phyloP scores from a whole-genome alignment of 495 filamentous ascomycete species.

The Paragyromitra xinjiangensis region DNA sequence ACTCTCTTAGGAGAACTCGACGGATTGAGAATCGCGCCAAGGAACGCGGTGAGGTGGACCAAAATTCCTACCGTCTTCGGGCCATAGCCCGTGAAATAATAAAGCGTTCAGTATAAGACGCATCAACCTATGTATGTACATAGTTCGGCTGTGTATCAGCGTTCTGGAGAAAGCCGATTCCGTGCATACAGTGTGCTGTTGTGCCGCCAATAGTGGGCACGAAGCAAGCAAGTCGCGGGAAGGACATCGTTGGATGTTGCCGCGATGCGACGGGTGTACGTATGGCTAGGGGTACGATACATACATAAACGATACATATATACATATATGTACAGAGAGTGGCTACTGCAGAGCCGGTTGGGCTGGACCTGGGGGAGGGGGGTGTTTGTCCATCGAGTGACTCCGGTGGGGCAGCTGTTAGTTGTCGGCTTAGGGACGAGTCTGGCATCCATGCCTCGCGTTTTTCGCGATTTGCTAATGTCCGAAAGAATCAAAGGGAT shows the following conservation, averaged over 20 bases:
- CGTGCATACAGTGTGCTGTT: conserved; percentile 44
- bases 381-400: conserved; percentile 23
- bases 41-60: conserved; percentile 41
- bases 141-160: conserved; percentile 23
- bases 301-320: conserved; percentile 27
- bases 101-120: conserved; percentile 11
- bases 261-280: conserved; percentile 44
- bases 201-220: conserved; percentile 30
- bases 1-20: conserved; percentile 18
- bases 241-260: conserved; percentile 42
- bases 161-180: conserved; percentile 42
- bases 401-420: conserved; percentile 25
- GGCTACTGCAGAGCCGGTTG: conserved; percentile 36
- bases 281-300: conserved; percentile 17
- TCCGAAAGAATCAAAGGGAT: conserved; percentile 41
- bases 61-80: conserved; percentile 28
- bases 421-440: conserved; percentile 27
- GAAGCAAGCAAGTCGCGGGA: conserved; percentile 46
- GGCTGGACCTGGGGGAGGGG: not conserved
- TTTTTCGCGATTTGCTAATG: conserved; percentile 47
- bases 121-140: conserved; percentile 39
- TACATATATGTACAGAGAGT: conserved; percentile 33
- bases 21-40: conserved; percentile 49
- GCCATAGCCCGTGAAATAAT: conserved; percentile 24
- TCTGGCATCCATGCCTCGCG: conserved; percentile 31